Conservation (phyloP, 2,329 filamentous ascomycete species). For the Colletotrichum paranaense region DNA sequence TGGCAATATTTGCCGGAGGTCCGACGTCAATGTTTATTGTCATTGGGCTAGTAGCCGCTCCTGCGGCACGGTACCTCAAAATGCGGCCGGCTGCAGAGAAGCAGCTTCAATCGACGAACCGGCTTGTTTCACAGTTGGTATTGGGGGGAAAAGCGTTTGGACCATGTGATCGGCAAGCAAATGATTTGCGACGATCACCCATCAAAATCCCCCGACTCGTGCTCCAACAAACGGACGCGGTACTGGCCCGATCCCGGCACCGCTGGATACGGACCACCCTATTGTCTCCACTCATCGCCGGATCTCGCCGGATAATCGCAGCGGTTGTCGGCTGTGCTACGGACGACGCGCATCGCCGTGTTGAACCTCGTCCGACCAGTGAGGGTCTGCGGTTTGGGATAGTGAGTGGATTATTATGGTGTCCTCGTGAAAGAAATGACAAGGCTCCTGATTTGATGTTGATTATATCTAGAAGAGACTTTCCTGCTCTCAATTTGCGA, state of each 20-base stretch:
- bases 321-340: conserved; percentile 22
- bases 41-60: not conserved
- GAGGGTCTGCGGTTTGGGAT: not conserved
- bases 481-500: not conserved
- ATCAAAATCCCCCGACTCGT: not conserved
- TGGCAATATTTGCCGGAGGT: not conserved
- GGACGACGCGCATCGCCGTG: not conserved
- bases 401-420: not conserved
- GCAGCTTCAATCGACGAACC: not conserved
- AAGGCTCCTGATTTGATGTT: not conserved
- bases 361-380: conserved; percentile 5
- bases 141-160: not conserved
- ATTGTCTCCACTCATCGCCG: not conserved
- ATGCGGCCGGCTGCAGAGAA: not conserved
- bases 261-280: not conserved
- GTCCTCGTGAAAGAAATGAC: not conserved
- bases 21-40: not conserved
- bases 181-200: not conserved
- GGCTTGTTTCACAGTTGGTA: not conserved
- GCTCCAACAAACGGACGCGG: conserved; percentile 1
- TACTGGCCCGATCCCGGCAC: not conserved
- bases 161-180: not conserved
- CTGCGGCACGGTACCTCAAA: not conserved
- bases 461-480: conserved; percentile 7
- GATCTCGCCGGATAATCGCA: conserved; percentile 21